Evolutionary conservation across 2,329 filamentous ascomycete species (phyloP), one percentile per base, ranked within the genome.

Genomic region (Colletotrichum sp.): DNA sequence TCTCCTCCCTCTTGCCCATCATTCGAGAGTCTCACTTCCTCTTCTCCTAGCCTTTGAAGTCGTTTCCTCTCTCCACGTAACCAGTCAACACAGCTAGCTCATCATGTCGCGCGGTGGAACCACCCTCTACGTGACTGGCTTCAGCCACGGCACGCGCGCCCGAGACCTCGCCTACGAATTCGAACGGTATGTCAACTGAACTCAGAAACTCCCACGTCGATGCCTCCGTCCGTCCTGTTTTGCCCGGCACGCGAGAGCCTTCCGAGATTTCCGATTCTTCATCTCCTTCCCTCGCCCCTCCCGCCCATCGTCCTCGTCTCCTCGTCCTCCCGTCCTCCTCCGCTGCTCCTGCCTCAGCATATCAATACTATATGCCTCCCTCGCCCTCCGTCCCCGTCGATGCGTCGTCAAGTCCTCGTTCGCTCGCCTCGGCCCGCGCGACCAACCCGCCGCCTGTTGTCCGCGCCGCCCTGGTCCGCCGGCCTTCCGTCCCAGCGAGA

Each of bases 81-180:
- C 55, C 70, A 76, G 66, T 69, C 74, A 74, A 76, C 70, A 71
- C 67, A 64, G 30, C 74, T 48, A 64, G 30, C 74, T 48, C 82
- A 87, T 78, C 84, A 98, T 98, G 96, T 98, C 96, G 92, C 95
- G 96, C 85, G 93, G 94, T 86, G 94, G 95, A 82, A 98, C 95
- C 77, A 99, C 96, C 74, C 95, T 99, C 81, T 99, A 99, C 90
- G 96, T 99, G 87, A 98, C 96, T 84, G 97, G 97, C 92, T 99
- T 99, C 88, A 98, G 96, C 92, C 96, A 98, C 88, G 96, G 96
- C 87, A 98, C 96, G 87, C 95, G 97, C 90, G 96, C 97, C 87
- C 95, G 97, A 93, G 96, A 99, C 91, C 95, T 99, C 87, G 96
- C 96, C 90, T 98, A 98, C 94, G 96, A 99, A 92, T 99, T 99